These are phyloP conservation scores for Cordyceps militaris DNA, from an alignment of 2,329 filamentous ascomycete species.

Conservation along the genomic window DNA sequence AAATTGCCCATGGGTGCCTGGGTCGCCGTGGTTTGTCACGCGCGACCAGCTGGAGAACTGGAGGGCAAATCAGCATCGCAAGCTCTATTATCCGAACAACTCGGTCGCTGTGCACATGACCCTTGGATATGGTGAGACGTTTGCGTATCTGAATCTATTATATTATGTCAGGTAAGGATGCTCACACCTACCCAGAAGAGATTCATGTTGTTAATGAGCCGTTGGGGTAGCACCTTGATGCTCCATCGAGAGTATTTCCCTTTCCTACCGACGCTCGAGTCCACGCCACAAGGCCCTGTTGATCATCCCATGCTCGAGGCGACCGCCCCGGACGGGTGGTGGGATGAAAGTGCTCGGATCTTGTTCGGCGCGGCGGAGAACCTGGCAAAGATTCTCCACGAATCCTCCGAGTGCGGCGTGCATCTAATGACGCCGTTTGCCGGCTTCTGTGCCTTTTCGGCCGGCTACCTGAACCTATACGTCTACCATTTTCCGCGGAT, in stretches of 20 bases:
- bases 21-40: constrained; percentile 28
- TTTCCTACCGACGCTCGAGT: constrained; percentile 31
- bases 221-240: constrained; percentile 29
- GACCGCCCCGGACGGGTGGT: constrained; percentile 31
- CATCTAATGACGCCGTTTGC: constrained; percentile 35
- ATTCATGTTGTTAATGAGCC: background rate
- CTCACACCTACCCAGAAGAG: background rate
- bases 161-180: constrained; percentile 34
- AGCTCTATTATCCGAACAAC: constrained; percentile 30
- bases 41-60: constrained; percentile 26
- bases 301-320: constrained; percentile 34
- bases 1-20: constrained; percentile 33
- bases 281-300: constrained; percentile 30
- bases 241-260: constrained; percentile 38
- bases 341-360: constrained; percentile 30
- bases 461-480: constrained; percentile 36
- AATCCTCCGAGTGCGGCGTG: constrained; percentile 30
- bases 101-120: constrained; percentile 33
- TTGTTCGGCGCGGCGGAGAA: constrained; percentile 31
- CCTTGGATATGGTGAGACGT: constrained; percentile 33
- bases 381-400: constrained; percentile 29
- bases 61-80: constrained; percentile 28
- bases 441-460: constrained; percentile 39
- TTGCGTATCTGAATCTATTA: constrained; percentile 35
- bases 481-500: constrained; percentile 33